Base-by-base conservation (phyloP, 441 rosid species). In the Eruca vesicaria region DNA sequence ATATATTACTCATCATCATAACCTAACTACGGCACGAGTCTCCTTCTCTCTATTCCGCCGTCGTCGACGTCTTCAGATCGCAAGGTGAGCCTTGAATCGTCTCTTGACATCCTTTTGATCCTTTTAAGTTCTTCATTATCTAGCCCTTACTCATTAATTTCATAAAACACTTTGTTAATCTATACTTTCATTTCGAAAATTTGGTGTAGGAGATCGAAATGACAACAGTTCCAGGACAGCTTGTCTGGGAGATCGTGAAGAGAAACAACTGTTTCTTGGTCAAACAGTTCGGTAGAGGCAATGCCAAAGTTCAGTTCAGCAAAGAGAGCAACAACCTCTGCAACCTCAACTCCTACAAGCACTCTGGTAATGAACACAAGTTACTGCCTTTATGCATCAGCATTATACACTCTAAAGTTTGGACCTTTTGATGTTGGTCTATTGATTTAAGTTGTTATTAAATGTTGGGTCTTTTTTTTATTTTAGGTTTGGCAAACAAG, bases 211-310 rank as follows among this genome's bases (percentile, higher is more conserved):
- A 43, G 52, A 29, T 76, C 14, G 68, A 59, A 64, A 89, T 87
- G 94, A 80, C 94, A 15, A 78, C 90, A 19, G 89, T 87, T 61
- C 90, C 92, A 6, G 92, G 88, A 33, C 89, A 84, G 59, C 66
- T 89, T 78, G 86, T 89, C 60, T 89, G 90, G 92, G 90, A 89
- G 89, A 84, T 87, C 15, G 89, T 87, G 71, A 86, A 89, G 87
- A 86, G 75, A 67, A 89, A 86, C 87, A 89, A 85, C 81, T 89
- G 77, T 55, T 89, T 86, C 74, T 65, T 89, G 68, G 90, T 89
- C 35, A 87, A 87, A 71, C 88, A 86, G 80, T 89, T 87, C 69
- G 90, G 94, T 6, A 78, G 82, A 29, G 90, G 92, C 19, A 82
- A 68, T 71, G 84, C 86, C 2, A 74, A 83, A 32, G 84, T 89